A percentile compares a stretch with the other conserved stretches of the same genome.
These are phyloP conservation scores for Termitomyces eurrhizus DNA, from an alignment of 768 basidiomycete species.

Conservation along the genomic window DNA sequence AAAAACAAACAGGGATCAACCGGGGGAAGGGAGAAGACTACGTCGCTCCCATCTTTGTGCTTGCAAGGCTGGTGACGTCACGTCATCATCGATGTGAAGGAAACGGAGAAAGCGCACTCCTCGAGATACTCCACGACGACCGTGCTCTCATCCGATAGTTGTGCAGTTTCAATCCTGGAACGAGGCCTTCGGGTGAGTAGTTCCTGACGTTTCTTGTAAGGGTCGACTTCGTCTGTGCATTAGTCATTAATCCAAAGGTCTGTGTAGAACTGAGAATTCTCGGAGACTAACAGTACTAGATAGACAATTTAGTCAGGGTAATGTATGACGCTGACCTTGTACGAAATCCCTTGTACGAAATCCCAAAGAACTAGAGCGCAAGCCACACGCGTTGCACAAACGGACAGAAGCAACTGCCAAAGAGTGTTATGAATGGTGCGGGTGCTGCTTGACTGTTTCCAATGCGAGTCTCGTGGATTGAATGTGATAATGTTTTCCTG, in stretches of 20 bases:
- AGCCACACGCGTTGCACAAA: slow-evolving; percentile 85
- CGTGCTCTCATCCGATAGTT: slow-evolving; percentile 74
- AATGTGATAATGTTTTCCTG: slow-evolving; percentile 32
- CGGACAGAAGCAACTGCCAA: slow-evolving; percentile 73
- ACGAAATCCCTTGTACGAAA: slow-evolving; percentile 65
- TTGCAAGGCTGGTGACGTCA: slow-evolving; percentile 38
- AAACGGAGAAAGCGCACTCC: slow-evolving; percentile 43
- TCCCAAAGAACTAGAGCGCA: slow-evolving; percentile 64
- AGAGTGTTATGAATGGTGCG: slow-evolving; percentile 55
- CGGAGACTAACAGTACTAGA: not conserved
- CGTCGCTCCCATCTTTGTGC: slow-evolving; percentile 40
- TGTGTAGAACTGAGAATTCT: no score
- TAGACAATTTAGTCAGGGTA: not conserved
- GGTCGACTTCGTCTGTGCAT: not conserved
- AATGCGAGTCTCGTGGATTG: slow-evolving; percentile 47
- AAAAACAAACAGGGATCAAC: slow-evolving; percentile 53
- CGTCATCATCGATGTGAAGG: not conserved
- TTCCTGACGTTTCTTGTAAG: slow-evolving; percentile 59
- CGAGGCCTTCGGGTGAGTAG: slow-evolving; percentile 74
- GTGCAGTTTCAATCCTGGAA: slow-evolving; percentile 53
- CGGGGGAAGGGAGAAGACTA: slow-evolving; percentile 53
- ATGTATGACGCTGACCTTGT: slow-evolving; percentile 42
- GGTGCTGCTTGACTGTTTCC: slow-evolving; percentile 50
- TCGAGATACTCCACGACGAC: slow-evolving; percentile 78
- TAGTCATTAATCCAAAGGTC: not conserved